These are phyloP conservation scores for Akanthomyces muscarius DNA, from an alignment of 2,329 filamentous ascomycete genomes.

Conservation along the genomic window DNA sequence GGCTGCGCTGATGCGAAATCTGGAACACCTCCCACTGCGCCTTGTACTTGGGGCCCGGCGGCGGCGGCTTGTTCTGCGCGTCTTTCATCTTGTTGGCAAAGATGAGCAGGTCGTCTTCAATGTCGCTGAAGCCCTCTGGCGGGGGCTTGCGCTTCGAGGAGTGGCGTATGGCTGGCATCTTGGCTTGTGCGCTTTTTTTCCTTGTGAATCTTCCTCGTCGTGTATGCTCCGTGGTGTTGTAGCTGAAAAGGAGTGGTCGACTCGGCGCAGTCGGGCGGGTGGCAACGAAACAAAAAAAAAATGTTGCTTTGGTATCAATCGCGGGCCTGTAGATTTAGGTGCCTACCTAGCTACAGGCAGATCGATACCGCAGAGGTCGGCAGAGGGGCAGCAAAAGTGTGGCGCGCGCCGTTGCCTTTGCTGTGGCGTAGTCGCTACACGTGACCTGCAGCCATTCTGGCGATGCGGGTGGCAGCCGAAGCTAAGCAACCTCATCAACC, in stretches of 20 bases:
- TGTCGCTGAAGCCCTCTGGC: slow-evolving; percentile 81
- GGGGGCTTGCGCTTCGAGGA: slow-evolving; percentile 75
- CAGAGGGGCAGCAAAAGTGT: slow-evolving; percentile 14
- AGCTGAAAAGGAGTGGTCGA: neutral
- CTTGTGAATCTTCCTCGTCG: neutral
- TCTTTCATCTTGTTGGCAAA: slow-evolving; percentile 93
- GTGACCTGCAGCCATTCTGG: slow-evolving; percentile 14
- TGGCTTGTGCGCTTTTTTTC: slow-evolving; percentile 13
- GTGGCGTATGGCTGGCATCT: slow-evolving; percentile 74
- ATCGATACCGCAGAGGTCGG: neutral
- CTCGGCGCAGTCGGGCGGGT: neutral
- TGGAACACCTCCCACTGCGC: slow-evolving; percentile 97
- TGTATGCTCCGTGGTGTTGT: neutral
- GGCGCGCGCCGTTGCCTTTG: neutral
- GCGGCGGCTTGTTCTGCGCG: slow-evolving; percentile 83
- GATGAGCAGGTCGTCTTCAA: slow-evolving; percentile 80
- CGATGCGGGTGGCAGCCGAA: slow-evolving; percentile 12
- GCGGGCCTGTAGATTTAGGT: neutral
- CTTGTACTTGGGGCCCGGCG: slow-evolving; percentile 78
- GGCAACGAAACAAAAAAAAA: slow-evolving; percentile 1
- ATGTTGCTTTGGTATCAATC: neutral
- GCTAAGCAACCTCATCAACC: slow-evolving; percentile 15
- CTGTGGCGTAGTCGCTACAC: slow-evolving; percentile 12
- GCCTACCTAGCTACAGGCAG: neutral
- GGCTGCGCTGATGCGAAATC: slow-evolving; percentile 84